A percentile compares a stretch with the other conserved stretches of the same genome.
phyloP scores from a whole-genome alignment of 192 early-diverging fungal genomes.

The Pilaira anomala region DNA sequence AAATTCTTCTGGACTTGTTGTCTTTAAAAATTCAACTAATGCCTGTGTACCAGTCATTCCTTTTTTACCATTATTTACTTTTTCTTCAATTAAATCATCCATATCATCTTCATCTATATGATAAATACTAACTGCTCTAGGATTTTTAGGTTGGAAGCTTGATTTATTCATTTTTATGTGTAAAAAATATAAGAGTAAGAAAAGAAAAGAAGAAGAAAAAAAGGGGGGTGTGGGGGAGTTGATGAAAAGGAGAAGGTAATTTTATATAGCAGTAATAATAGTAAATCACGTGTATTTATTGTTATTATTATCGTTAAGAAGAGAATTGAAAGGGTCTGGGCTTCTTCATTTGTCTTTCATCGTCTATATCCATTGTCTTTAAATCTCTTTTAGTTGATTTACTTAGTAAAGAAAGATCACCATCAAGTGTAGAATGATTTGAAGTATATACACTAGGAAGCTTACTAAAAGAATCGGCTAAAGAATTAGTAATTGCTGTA shows the following conservation, averaged over 20 bases:
- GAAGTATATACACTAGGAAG: neutral
- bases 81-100: slow-evolving; percentile 10
- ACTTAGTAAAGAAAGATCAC: neutral
- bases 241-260: too few relatives aligned
- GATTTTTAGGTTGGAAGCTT: slow-evolving; percentile 14
- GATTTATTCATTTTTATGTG: neutral
- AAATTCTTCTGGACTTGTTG: slow-evolving; percentile 38
- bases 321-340: too few relatives aligned
- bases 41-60: slow-evolving; percentile 33
- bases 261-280: too few relatives aligned
- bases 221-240: neutral
- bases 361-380: too few relatives aligned
- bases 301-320: too few relatives aligned
- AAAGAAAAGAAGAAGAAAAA: neutral
- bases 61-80: slow-evolving; percentile 5
- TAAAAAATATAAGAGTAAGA: neutral
- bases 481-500: neutral
- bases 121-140: slow-evolving; percentile 14
- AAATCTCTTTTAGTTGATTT: too few relatives aligned
- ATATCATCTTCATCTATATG: slow-evolving; percentile 12
- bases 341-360: too few relatives aligned
- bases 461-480: neutral
- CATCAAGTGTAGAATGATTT: too few relatives aligned
- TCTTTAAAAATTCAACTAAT: slow-evolving; percentile 34
- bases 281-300: too few relatives aligned